Evolutionary conservation across 2,329 filamentous ascomycete genomes (phyloP).

Genomic region (Verticillium nonalfalfae): DNA sequence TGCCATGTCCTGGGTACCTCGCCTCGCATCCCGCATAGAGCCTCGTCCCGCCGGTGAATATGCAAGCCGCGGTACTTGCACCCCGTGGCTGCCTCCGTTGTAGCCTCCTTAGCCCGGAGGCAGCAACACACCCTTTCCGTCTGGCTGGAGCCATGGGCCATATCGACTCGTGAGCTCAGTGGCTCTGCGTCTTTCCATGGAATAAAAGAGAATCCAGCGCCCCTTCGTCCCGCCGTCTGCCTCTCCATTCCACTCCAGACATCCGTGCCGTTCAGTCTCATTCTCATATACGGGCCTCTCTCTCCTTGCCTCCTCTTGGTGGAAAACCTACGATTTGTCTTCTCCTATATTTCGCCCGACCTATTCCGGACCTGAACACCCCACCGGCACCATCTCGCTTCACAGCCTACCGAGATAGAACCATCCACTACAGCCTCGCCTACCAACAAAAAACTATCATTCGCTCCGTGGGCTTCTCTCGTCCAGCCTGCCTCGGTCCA

Average conservation of each 20-base stretch:
- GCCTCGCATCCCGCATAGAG: neutral
- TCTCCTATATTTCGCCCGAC: neutral
- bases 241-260: neutral
- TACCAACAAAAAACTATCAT: neutral
- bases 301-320: neutral
- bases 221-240: neutral
- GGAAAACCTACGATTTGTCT: too few relatives aligned
- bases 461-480: neutral
- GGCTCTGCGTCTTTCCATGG: neutral
- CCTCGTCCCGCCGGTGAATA: neutral
- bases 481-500: neutral
- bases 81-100: neutral
- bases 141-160: neutral
- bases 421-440: neutral
- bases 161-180: neutral
- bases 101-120: neutral
- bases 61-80: neutral
- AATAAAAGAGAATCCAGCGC: neutral
- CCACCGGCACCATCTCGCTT: neutral
- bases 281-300: too few relatives aligned
- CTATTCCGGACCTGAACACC: neutral
- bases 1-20: neutral
- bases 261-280: neutral
- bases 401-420: neutral
- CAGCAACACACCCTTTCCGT: neutral